Percentiles rank a stretch among this genome's conserved stretches.
phyloP scores from a whole-genome alignment of 768 basidiomycete species.

The Auriscalpium microsporum region DNA sequence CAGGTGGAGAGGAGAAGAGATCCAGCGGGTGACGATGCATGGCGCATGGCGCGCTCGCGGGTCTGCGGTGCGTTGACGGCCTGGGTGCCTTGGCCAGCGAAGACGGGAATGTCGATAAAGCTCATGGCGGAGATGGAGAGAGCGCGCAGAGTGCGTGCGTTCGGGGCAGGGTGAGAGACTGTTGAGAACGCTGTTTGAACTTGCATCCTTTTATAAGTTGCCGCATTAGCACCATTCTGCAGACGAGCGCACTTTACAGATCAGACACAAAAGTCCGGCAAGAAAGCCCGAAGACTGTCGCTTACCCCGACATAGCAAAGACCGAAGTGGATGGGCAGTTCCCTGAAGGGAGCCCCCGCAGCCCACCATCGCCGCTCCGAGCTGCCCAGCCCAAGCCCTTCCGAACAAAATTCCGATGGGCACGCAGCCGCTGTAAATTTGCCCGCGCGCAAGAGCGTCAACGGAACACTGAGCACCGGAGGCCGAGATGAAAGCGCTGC shows the following conservation, averaged over 20 bases:
- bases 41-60: conserved; percentile 31
- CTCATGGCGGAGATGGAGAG: neutral
- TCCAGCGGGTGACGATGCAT: conserved; percentile 34
- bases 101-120: conserved; percentile 35
- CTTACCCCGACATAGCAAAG: neutral
- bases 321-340: too few species aligned
- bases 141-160: neutral
- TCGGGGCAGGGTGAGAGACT: neutral
- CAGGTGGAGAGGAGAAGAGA: conserved; percentile 42
- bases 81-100: conserved; percentile 47
- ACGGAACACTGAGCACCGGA: too few species aligned
- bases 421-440: neutral
- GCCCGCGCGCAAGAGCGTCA: neutral
- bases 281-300: neutral
- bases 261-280: neutral
- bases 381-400: neutral
- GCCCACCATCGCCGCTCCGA: too few species aligned
- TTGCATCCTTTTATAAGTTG: neutral
- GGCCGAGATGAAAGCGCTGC: too few species aligned
- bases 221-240: neutral
- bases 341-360: too few species aligned
- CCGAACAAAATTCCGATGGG: neutral
- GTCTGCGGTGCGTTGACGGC: conserved; percentile 24
- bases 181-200: too few species aligned
- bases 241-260: neutral